Evolutionary conservation across 2,329 filamentous ascomycete genomes (phyloP).

Genomic region (Xylaria sp.): DNA sequence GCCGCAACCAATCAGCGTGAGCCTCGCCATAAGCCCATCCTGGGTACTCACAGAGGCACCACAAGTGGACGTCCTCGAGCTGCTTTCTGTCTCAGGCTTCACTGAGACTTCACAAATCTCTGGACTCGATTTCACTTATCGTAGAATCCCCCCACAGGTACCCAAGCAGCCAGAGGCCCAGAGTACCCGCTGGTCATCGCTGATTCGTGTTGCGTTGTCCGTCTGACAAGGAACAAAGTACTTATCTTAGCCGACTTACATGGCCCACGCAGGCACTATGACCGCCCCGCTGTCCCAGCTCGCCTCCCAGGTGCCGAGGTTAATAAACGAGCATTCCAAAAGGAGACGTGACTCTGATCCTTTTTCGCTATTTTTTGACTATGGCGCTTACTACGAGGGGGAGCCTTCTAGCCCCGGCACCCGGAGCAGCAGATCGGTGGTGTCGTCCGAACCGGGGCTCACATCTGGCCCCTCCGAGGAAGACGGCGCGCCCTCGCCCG

Average conservation of each 20-base stretch:
- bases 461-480: slow-evolving; percentile 32
- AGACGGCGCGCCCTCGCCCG: slow-evolving; percentile 30
- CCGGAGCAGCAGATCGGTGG: slow-evolving; percentile 31
- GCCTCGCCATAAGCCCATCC: slow-evolving; percentile 22
- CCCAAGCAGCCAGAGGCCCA: slow-evolving; percentile 25
- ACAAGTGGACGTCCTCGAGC: slow-evolving; percentile 30
- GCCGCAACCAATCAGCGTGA: slow-evolving; percentile 27
- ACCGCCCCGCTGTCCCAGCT: slow-evolving; percentile 30
- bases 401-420: slow-evolving; percentile 27
- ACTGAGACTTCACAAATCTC: slow-evolving; percentile 31
- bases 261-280: slow-evolving; percentile 32
- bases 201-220: slow-evolving; percentile 32
- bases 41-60: slow-evolving; percentile 29
- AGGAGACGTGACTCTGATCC: slow-evolving; percentile 25
- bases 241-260: slow-evolving; percentile 32
- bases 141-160: slow-evolving; percentile 32
- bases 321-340: slow-evolving; percentile 28
- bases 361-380: slow-evolving; percentile 29
- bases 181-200: slow-evolving; percentile 31
- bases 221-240: slow-evolving; percentile 32
- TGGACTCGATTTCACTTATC: slow-evolving; percentile 31
- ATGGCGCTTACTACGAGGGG: slow-evolving; percentile 26
- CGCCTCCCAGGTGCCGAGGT: slow-evolving; percentile 29
- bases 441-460: slow-evolving; percentile 32
- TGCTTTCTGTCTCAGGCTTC: slow-evolving; percentile 32